phyloP scores from a whole-genome alignment of 495 filamentous ascomycete genomes.

The Hypoxylon intermedium region DNA sequence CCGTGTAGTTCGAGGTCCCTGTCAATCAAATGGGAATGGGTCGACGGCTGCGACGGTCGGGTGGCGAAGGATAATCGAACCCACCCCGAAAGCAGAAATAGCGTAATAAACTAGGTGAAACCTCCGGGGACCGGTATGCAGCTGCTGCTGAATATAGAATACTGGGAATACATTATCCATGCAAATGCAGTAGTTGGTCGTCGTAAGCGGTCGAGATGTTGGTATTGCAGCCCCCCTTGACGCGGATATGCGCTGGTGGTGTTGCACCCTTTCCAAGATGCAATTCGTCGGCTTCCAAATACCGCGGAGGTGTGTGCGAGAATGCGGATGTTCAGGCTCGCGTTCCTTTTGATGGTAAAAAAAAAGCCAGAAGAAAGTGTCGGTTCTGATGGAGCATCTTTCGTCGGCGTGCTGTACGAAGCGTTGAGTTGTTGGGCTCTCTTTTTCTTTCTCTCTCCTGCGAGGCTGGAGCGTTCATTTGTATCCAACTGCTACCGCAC shows the following conservation, averaged over 20 bases:
- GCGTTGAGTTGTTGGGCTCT: no score
- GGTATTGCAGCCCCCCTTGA: conserved; percentile 2
- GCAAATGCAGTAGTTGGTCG: conserved; percentile 18
- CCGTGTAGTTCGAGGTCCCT: conserved; percentile 23
- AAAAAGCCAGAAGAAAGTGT: conserved; percentile 10
- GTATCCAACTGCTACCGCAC: conserved; percentile 75
- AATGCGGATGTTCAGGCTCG: conserved; percentile 17
- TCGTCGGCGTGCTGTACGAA: conserved; percentile 5
- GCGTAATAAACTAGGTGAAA: not conserved
- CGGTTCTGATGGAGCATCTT: conserved; percentile 8
- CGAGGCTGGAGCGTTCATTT: conserved; percentile 54
- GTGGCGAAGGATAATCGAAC: conserved; percentile 24
- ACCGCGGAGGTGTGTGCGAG: conserved; percentile 23
- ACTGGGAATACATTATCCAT: conserved; percentile 15
- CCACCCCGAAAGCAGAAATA: conserved; percentile 3
- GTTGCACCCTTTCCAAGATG: conserved; percentile 4
- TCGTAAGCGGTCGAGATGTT: conserved; percentile 18
- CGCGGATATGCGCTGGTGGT: conserved; percentile 4
- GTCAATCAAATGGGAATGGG: conserved; percentile 22
- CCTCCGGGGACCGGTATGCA: conserved; percentile 20
- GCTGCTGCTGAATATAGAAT: conserved; percentile 25
- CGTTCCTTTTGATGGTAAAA: conserved; percentile 7
- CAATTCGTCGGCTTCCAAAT: conserved; percentile 18
- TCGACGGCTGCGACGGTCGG: conserved; percentile 23
- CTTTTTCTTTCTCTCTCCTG: not conserved